Conservation (phyloP, 2,329 filamentous ascomycete genomes). For the Scedosporium dehoogii region DNA sequence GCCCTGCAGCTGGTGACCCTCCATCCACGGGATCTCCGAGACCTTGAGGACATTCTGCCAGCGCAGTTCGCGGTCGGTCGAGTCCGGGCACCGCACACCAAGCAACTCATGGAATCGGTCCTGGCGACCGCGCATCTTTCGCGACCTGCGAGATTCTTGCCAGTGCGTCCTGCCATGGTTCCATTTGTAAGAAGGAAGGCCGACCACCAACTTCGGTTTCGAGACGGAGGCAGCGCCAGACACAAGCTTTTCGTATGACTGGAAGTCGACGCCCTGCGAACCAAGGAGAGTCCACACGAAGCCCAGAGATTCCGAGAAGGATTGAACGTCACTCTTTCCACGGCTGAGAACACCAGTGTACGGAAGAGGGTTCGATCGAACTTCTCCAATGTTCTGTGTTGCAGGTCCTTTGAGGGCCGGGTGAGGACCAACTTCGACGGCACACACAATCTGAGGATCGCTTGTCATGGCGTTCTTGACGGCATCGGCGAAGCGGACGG, state of each 20-base stretch:
- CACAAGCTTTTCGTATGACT: constrained; percentile 11
- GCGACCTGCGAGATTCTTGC: constrained; percentile 39
- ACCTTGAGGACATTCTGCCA: constrained; percentile 40
- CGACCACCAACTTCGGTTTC: constrained; percentile 15
- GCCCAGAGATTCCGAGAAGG: constrained; percentile 13
- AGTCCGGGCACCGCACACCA: constrained; percentile 31
- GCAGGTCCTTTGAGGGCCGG: constrained; percentile 38
- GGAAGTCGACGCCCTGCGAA: constrained; percentile 20
- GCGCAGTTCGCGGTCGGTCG: constrained; percentile 31
- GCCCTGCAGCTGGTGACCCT: neutral
- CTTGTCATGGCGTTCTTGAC: constrained; percentile 13
- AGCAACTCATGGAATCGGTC: constrained; percentile 23
- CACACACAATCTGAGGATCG: neutral
- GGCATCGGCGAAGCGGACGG: constrained; percentile 32
- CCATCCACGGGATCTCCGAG: constrained; percentile 39
- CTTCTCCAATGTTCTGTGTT: constrained; percentile 36
- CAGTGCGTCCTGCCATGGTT: constrained; percentile 42
- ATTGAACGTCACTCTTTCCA: constrained; percentile 32
- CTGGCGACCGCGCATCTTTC: constrained; percentile 2
- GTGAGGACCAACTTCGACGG: constrained; percentile 35
- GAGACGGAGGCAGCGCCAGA: neutral
- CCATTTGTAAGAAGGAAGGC: constrained; percentile 44
- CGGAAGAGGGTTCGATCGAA: constrained; percentile 19
- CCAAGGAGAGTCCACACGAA: neutral
- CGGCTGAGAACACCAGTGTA: neutral